These are phyloP conservation scores for Stephanodiscus minutulus DNA, from an alignment of 108 stramenopile species.

Conservation along the genomic window DNA sequence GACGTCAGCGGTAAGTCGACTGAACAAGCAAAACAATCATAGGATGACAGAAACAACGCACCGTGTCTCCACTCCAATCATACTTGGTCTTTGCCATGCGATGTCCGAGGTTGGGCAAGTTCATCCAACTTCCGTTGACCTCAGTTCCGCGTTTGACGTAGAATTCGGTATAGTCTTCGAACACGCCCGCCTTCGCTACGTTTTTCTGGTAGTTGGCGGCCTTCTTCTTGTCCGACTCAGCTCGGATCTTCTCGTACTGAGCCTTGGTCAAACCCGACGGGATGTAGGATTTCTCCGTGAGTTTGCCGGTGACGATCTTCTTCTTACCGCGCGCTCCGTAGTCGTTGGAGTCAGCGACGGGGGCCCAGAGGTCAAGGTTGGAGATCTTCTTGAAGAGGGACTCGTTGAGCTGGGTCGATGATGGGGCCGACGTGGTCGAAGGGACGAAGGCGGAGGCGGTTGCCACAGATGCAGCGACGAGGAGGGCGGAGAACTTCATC, in stretches of 20 bases:
- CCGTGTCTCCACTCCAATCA: conserved; percentile 60
- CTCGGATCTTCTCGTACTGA: conserved; percentile 75
- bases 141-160: conserved; percentile 81
- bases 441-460: conserved; percentile 83
- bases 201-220: conserved; percentile 76
- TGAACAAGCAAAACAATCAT: no score
- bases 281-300: conserved; percentile 72
- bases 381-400: conserved; percentile 59
- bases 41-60: background rate
- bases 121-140: conserved; percentile 58
- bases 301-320: conserved; percentile 59
- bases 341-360: conserved; percentile 63
- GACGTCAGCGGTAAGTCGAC: no score
- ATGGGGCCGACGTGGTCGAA: conserved; percentile 31
- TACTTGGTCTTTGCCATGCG: conserved; percentile 86
- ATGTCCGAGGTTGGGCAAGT: conserved; percentile 74
- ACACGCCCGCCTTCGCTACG: conserved; percentile 82
- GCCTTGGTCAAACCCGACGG: conserved; percentile 71
- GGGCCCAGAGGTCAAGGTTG: conserved; percentile 76
- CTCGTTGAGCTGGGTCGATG: conserved; percentile 47
- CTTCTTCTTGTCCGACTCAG: conserved; percentile 62
- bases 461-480: conserved; percentile 66
- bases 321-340: conserved; percentile 83
- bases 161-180: conserved; percentile 79
- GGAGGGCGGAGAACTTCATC: conserved; percentile 77